Evolutionary conservation across 176 grass and related monocot species (phyloP), one percentile per base, ranked within the genome.

Genomic region (Carex pumila): DNA sequence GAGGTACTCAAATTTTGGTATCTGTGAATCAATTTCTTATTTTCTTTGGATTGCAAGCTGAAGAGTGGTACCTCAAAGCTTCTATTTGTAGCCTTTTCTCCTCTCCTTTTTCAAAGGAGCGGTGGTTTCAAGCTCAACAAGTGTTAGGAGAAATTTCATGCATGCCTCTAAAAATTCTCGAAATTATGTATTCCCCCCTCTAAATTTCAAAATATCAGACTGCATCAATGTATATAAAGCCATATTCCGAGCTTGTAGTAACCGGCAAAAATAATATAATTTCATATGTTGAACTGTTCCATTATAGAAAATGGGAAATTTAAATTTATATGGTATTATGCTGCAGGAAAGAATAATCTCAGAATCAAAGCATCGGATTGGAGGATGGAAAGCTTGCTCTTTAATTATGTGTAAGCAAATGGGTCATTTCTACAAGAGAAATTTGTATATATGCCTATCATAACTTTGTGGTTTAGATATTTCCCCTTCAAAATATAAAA

Each of bases 381-480:
- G 71, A 75, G 47, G 71, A 75, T 73, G 70, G 39, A 73, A 73
- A 50, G 41, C 70, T 49, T 73, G 70, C 70, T 73, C 18, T 49
- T 73, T 50, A 21, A 73, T 73, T 73, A 22, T 73, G 32, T 47
- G 70, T 73, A 73, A 75, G 71, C 19, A 75, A 53, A 75, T 15
- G 21, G 4, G 50, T 74, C 1, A 39, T 41, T 19, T 71, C 67
- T 43, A 39, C 5, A 39, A 39, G 47, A 50, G 47, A 50, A 50
- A 50, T 50, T 50, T 50, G 10, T 50, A 50, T 25, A 25, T 25
- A 25, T 25, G 25, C 25, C 25, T 25, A 25, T 25, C 25, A 25
- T 25, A 10, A 10, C 45, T 47, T 47, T 47, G 45, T 47, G 7
- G 10, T 47, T 47, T 47, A 47, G 7, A 47, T 47, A 47, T 47